Percentiles rank a stretch among this genome's conserved stretches.
phyloP scores from a whole-genome alignment of 1,139 yeast genomes.

The Yamadazyma oceani region DNA sequence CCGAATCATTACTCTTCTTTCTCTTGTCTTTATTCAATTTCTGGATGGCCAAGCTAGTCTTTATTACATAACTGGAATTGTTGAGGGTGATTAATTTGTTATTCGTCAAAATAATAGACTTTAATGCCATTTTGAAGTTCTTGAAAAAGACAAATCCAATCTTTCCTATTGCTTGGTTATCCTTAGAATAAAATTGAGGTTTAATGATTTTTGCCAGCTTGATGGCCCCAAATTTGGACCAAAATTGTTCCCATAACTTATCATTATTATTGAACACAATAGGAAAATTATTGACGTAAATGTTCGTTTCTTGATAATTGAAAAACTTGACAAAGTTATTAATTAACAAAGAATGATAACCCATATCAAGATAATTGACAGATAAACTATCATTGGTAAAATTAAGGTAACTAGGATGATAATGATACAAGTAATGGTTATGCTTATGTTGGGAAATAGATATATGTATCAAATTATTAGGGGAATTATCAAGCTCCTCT shows the following conservation, averaged over 20 bases:
- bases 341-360: slow-evolving; percentile 10
- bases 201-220: slow-evolving; percentile 47
- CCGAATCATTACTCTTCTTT: slow-evolving; percentile 6
- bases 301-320: slow-evolving; percentile 57
- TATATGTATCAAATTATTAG: slow-evolving; percentile 18
- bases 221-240: slow-evolving; percentile 44
- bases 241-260: slow-evolving; percentile 37
- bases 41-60: slow-evolving; percentile 45
- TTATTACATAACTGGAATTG: slow-evolving; percentile 28
- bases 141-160: slow-evolving; percentile 46
- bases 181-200: slow-evolving; percentile 35
- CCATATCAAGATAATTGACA: slow-evolving; percentile 6
- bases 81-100: slow-evolving; percentile 25
- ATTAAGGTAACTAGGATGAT: slow-evolving; percentile 13
- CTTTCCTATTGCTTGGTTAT: slow-evolving; percentile 28
- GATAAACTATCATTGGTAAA: slow-evolving; percentile 8
- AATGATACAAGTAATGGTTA: slow-evolving; percentile 29
- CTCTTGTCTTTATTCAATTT: slow-evolving; percentile 18
- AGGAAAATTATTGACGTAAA: slow-evolving; percentile 57
- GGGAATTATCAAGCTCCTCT: background rate
- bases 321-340: slow-evolving; percentile 14
- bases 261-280: slow-evolving; percentile 41
- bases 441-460: slow-evolving; percentile 44
- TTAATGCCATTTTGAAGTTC: slow-evolving; percentile 38
- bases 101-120: slow-evolving; percentile 41